phyloP scores from a whole-genome alignment of 202 grass and related monocot species.

The Brachypodium distachyon region DNA sequence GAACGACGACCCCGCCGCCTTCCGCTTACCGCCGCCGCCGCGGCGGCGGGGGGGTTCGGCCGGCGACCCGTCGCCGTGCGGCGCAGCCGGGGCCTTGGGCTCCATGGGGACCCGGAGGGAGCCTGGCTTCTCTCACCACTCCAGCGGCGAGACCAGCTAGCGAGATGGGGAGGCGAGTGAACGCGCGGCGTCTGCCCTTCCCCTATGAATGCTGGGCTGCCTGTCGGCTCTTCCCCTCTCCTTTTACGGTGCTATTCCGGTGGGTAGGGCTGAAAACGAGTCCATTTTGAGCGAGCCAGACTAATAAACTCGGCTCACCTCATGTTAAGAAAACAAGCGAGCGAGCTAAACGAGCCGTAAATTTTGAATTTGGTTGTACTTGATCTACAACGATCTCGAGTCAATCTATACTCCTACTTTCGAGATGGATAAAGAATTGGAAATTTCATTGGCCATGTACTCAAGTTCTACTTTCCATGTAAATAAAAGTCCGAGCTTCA shows the following conservation, averaged over 20 bases:
- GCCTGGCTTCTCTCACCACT: not conserved
- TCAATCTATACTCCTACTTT: too few relatives aligned
- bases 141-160: constrained; percentile 6
- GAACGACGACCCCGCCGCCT: constrained; percentile 44
- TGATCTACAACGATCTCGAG: too few relatives aligned
- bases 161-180: constrained; percentile 31
- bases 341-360: too few relatives aligned
- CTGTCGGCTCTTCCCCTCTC: constrained; percentile 6
- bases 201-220: not conserved
- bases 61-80: constrained; percentile 19
- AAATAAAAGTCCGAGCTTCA: too few relatives aligned
- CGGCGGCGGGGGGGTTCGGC: constrained; percentile 58
- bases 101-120: constrained; percentile 32
- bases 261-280: too few relatives aligned
- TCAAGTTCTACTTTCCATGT: too few relatives aligned
- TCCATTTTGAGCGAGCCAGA: too few relatives aligned
- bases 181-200: constrained; percentile 14
- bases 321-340: too few relatives aligned
- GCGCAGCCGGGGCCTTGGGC: constrained; percentile 30
- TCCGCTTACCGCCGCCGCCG: constrained; percentile 67
- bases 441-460: too few relatives aligned
- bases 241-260: not conserved
- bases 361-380: too few relatives aligned
- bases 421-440: too few relatives aligned
- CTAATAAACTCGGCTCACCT: too few relatives aligned